Base-by-base conservation (phyloP, 2,329 filamentous ascomycete genomes). In the Cladosporium colombiae region DNA sequence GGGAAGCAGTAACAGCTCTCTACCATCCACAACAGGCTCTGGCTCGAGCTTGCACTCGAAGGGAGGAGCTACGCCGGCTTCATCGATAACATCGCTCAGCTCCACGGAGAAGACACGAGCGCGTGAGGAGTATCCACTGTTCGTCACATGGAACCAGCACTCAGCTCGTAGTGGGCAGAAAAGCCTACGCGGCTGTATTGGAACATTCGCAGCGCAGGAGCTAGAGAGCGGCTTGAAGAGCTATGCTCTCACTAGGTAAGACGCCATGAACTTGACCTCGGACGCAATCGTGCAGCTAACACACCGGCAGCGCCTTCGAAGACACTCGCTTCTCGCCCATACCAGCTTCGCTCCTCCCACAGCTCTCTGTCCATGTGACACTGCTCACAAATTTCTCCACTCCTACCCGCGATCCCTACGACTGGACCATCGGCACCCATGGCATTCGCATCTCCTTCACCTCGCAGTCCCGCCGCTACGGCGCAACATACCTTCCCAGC, bases 111-210 rank as follows among this genome's bases (percentile, higher is more conserved):
- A 29, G n/a, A 44, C 61, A 25, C 49, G 61, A 33, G 33, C 49
- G 23, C 50, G 50, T 14, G 70, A 71, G 31, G 69, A 74, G 50
- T 87, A 89, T 68, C 94, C 94, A 0, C 85, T 98, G 46, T 98
- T 98, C 77, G 91, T 99, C 56, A 97, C 93, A 8, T 98, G 94
- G 93, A 96, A 97, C 80, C 92, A 87, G 0, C 72, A 92, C 64
- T 87, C 85, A 8, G 6, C 56, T 18, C 78, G 82, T 25, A 81
- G 77, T 62, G 85, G 87, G 31, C 80, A 87, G 69, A 88, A 89
- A 76, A 86, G 85, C 27, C 86, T 99, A 50, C 89, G 95, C 67
- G 95, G 95, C 67, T 99, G 95, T 82, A 98, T 99, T 75, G 95
- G 95, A 71, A 99, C 94, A 2, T 99, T 98, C 74, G 91, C 93